Evolutionary conservation across 768 basidiomycete genomes (phyloP), one percentile per base, ranked within the genome.

Genomic region (Boletus speciosus): DNA sequence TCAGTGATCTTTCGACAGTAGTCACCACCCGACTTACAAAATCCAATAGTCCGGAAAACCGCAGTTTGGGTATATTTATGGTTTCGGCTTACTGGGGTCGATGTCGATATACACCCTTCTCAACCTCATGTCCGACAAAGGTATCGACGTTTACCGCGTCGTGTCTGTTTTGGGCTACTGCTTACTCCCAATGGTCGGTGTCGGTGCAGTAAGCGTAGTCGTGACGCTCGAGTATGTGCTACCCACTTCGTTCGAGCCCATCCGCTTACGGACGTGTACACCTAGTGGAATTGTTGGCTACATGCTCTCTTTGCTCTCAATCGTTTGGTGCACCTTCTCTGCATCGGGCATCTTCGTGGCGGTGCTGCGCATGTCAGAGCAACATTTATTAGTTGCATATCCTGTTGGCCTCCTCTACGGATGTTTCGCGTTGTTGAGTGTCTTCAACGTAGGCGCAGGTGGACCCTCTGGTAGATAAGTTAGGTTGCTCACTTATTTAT

Each of bases 31-130:
- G n/a, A 47, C 50, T 64, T 1, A 63, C 48, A 35, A 35, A 4
- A 16, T 1, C 16, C 27, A 0, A 29, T 62, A 99, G 97, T 97
- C 96, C 6, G 97, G 97, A 54, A 98, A 97, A 76, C 90, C 92
- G 5, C 97, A 98, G 68, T 99, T 99, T 72, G 93, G 91, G 46
- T 98, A 98, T 71, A 98, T 98, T 55, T 99, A 99, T 69, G 97
- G 96, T 36, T 91, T 99, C 58, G 96, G 90, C 49, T 81, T 98
- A n/a, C 82, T 98, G 62, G 97, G 97, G 49, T 93, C 89, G 7
- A 80, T 83, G 12, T 92, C 93, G 27, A 86, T 98, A 68, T 98
- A 98, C 78, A 83, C 86, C 49, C 86, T 99, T 55, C 82, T 99
- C 59, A 98, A 99, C 70, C 80, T 98, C 59, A 98, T 99, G 97